Evolutionary conservation across 78 protist genomes (phyloP).

Genomic region (Tieghemostelium lacteum): DNA sequence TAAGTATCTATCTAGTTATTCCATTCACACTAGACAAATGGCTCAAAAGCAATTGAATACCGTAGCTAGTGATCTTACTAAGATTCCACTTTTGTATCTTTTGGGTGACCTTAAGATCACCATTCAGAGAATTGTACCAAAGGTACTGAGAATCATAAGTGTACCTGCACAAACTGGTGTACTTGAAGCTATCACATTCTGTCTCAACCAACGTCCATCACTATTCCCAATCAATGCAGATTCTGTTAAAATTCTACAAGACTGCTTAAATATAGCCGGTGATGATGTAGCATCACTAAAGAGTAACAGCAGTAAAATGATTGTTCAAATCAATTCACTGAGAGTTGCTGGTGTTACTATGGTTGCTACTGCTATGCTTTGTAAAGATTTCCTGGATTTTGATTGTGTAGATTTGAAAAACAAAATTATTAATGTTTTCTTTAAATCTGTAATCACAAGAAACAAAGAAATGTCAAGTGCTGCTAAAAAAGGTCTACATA

Average conservation of each 20-base stretch:
- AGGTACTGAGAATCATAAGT: not conserved
- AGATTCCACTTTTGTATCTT: constrained; percentile 33
- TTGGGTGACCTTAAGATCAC: constrained; percentile 1
- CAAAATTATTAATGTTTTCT: constrained; percentile 74
- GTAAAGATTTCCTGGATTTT: constrained; percentile 38
- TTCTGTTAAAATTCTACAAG: constrained; percentile 4
- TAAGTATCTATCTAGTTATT: not conserved
- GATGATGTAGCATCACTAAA: constrained; percentile 16
- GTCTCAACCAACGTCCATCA: constrained; percentile 27
- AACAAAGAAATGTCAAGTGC: constrained; percentile 73
- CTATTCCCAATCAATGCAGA: constrained; percentile 19
- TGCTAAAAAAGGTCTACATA: constrained; percentile 57
- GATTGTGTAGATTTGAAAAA: constrained; percentile 67
- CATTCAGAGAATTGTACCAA: not conserved
- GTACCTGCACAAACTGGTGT: constrained; percentile 36
- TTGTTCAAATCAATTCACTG: not conserved
- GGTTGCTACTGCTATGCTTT: constrained; percentile 42
- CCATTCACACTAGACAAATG: constrained; percentile 30
- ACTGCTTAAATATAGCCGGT: constrained; percentile 36
- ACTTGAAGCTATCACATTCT: constrained; percentile 33
- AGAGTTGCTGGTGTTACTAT: constrained; percentile 48
- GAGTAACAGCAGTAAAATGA: not conserved
- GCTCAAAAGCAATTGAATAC: not conserved
- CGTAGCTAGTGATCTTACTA: constrained; percentile 2
- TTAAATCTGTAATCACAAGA: constrained; percentile 62